Evolutionary conservation across 148 eudicot genomes (phyloP), one percentile per base, ranked within the genome.

Genomic region (Agrostemma githago): DNA sequence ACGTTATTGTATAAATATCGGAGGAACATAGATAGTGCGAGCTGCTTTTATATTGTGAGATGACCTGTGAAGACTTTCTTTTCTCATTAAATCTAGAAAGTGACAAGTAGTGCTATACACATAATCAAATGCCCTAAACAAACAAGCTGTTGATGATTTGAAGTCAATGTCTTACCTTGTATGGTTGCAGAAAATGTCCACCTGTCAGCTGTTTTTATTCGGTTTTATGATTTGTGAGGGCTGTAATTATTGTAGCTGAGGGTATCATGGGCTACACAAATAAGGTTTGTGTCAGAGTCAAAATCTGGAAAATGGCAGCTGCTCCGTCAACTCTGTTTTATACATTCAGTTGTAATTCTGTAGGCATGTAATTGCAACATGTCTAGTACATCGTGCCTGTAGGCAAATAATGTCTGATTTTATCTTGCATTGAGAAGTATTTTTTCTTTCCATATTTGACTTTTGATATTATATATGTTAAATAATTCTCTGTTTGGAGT

Each of bases 391-490:
- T 67, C 48, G 16, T 9, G 40, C 41, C 42, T 62, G 14, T 64
- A 37, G 43, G 68, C 1, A 43, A 64, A 64, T 5, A 64, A 64
- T 17, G 3, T 43, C 21, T 66, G 39, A 46, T 44, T 46, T 68
- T 68, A 8, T 40, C 66, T 16, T 40, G 16, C 14, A 66, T 41
- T 62, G 8, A 77, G 6, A 38, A 48, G 34, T 26, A 26, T 26
- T 56, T 56, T 70, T 73, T 17, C 56, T 16, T n/a, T 42, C 34
- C 68, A 64, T 61, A 59, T 26, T 38, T 76, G 44, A 43, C 5
- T 26, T 12, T n/a, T 43, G 57, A 40, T 68, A 15, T 3, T 43
- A 58, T 38, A 39, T 71, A n/a, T 34, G 68, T 12, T 38, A 39
- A 57, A 17, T 26, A 10, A 12, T 74, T 53, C 38, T 73, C 38